Conservation (phyloP, 768 basidiomycete species). For the Kwoniella dejecticola region DNA sequence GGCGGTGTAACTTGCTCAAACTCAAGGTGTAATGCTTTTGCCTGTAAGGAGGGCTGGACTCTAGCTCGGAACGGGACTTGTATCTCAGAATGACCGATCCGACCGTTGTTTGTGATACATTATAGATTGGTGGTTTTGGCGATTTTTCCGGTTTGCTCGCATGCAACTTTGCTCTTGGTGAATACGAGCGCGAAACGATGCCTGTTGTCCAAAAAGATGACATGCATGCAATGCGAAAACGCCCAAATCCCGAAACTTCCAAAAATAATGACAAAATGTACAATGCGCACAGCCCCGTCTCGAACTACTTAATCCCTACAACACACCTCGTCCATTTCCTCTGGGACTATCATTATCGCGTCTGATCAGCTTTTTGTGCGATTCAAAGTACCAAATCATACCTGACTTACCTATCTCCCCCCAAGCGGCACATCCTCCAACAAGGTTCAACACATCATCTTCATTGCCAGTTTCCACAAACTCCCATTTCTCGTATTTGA, state of each 20-base stretch:
- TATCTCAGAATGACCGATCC: not conserved
- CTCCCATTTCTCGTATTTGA: conserved; percentile 20
- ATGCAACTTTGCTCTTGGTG: too few species aligned
- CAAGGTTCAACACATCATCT: conserved; percentile 21
- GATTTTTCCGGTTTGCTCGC: not conserved
- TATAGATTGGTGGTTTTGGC: not conserved
- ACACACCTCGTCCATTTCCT: conserved; percentile 35
- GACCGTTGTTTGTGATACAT: not conserved
- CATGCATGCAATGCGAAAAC: not conserved
- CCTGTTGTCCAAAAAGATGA: too few species aligned
- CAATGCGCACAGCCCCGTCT: not conserved
- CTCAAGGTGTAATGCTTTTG: conserved; percentile 14
- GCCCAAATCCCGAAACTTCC: not conserved
- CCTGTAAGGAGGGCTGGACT: conserved; percentile 23
- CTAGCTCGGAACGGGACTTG: conserved; percentile 12
- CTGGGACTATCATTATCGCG: conserved; percentile 18
- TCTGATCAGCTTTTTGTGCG: not conserved
- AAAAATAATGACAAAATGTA: not conserved
- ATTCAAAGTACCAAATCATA: not conserved
- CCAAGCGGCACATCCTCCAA: conserved; percentile 38
- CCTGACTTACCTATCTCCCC: conserved; percentile 24
- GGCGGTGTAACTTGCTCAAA: conserved; percentile 23
- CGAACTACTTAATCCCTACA: conserved; percentile 22
- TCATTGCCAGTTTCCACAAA: conserved; percentile 17
- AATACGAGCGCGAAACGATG: too few species aligned